Percentiles rank a stretch among this genome's conserved stretches.
These are phyloP conservation scores for Puccinia horiana DNA, from an alignment of 1,284 basidiomycete genomes.

Conservation along the genomic window DNA sequence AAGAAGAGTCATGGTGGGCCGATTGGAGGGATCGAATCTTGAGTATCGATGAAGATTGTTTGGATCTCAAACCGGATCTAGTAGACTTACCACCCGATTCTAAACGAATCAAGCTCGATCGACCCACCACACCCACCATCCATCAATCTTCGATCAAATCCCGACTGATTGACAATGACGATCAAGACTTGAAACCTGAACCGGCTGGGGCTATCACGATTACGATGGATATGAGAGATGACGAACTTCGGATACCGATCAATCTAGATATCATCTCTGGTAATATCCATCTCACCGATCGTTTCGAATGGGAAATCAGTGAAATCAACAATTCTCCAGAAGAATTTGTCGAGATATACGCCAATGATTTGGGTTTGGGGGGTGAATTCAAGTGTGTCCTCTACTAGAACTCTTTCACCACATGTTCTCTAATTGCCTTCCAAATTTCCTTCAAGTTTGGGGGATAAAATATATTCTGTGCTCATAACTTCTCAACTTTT, in stretches of 20 bases:
- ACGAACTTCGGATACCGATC: conserved; percentile 53
- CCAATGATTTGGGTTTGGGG: conserved; percentile 80
- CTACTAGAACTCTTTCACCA: neutral
- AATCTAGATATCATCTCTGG: conserved; percentile 95
- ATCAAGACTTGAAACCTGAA: conserved; percentile 51
- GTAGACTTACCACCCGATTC: neutral
- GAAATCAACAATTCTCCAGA: conserved; percentile 79
- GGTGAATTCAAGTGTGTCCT: conserved; percentile 83
- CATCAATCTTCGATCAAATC: conserved; percentile 18
- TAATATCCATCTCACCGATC: conserved; percentile 88
- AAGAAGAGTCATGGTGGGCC: conserved; percentile 51
- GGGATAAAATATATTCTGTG: too few relatives aligned
- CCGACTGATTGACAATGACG: conserved; percentile 40
- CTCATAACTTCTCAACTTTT: neutral
- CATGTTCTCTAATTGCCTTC: too few relatives aligned
- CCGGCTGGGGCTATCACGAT: conserved; percentile 11
- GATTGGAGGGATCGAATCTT: conserved; percentile 41
- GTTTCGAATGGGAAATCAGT: conserved; percentile 97
- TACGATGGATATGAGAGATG: conserved; percentile 39
- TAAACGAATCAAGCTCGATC: conserved; percentile 28
- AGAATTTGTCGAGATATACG: conserved; percentile 84
- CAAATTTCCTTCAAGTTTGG: neutral
- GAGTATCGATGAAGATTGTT: neutral
- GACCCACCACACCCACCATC: neutral
- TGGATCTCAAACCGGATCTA: neutral